Conservation (phyloP, 164 flowering plant species). For the Echeveria elegans region DNA sequence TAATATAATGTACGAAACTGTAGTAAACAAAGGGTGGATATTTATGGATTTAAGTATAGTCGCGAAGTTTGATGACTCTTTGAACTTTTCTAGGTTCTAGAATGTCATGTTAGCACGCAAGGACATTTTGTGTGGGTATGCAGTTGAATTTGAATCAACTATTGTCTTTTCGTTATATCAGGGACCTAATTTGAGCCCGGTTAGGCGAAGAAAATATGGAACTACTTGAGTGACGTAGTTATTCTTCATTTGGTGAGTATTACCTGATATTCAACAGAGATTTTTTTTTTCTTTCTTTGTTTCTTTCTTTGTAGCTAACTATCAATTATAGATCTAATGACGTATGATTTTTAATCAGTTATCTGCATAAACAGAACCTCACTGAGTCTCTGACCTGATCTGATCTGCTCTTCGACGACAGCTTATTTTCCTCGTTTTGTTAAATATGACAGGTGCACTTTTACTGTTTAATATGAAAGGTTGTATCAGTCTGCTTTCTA, state of each 20-base stretch:
- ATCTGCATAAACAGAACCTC: neutral
- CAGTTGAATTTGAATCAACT: neutral
- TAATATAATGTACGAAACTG: neutral
- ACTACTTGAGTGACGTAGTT: no score
- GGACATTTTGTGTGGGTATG: neutral
- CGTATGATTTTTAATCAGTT: neutral
- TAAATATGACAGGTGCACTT: neutral
- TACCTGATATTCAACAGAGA: neutral
- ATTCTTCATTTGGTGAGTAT: neutral
- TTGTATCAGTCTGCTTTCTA: neutral
- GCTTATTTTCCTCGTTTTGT: neutral
- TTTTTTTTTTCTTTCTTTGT: no score
- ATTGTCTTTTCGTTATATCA: neutral
- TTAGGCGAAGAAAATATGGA: neutral
- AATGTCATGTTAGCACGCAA: neutral
- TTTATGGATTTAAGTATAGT: neutral
- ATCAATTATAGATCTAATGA: neutral
- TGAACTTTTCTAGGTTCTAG: slow-evolving; percentile 1
- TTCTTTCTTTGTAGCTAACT: neutral
- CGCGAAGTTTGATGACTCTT: neutral
- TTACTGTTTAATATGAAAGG: neutral
- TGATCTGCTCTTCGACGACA: neutral
- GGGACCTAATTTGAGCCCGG: neutral
- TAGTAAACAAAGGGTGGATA: neutral
- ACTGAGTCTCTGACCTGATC: neutral